These are phyloP conservation scores for Ciborinia camelliae DNA, from an alignment of 2,329 filamentous ascomycete species.

Conservation along the genomic window DNA sequence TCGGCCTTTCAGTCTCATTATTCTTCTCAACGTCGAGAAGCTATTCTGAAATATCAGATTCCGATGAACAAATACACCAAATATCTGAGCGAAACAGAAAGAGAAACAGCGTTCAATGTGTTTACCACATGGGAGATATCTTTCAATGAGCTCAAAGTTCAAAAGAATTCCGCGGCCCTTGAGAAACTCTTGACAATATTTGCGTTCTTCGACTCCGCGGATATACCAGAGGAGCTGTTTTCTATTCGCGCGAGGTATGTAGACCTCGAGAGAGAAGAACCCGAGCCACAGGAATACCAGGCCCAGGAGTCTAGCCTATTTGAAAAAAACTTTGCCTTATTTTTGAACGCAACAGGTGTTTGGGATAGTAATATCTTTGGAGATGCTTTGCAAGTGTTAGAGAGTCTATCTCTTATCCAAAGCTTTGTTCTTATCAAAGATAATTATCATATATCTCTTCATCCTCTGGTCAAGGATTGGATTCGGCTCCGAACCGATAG, in stretches of 20 bases:
- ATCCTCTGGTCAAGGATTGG: conserved; percentile 20
- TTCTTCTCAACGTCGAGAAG: conserved; percentile 15
- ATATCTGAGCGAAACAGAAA: conserved; percentile 5
- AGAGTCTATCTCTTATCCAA: conserved; percentile 26
- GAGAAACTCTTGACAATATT: conserved; percentile 25
- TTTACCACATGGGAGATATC: conserved; percentile 31
- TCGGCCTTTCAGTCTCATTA: conserved; percentile 23
- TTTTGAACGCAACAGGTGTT: conserved; percentile 3
- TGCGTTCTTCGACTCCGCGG: conserved; percentile 26
- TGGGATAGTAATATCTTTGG: conserved; percentile 25
- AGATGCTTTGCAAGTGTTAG: conserved; percentile 23
- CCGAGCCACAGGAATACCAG: not conserved
- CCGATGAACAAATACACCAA: conserved; percentile 22
- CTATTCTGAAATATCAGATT: conserved; percentile 19
- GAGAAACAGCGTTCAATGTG: conserved; percentile 19
- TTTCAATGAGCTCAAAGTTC: conserved; percentile 23
- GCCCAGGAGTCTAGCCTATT: not conserved
- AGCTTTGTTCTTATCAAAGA: conserved; percentile 5
- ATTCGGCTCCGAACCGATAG: conserved; percentile 5
- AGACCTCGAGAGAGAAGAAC: too few relatives aligned
- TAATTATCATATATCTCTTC: conserved; percentile 8
- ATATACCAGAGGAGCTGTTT: conserved; percentile 28
- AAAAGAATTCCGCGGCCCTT: conserved; percentile 5
- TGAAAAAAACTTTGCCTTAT: not conserved
- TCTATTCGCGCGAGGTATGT: too few relatives aligned